A percentile compares a stretch with the other conserved stretches of the same genome.
Conservation (phyloP, 176 grass and related monocot genomes). For the Oryza nivara region DNA sequence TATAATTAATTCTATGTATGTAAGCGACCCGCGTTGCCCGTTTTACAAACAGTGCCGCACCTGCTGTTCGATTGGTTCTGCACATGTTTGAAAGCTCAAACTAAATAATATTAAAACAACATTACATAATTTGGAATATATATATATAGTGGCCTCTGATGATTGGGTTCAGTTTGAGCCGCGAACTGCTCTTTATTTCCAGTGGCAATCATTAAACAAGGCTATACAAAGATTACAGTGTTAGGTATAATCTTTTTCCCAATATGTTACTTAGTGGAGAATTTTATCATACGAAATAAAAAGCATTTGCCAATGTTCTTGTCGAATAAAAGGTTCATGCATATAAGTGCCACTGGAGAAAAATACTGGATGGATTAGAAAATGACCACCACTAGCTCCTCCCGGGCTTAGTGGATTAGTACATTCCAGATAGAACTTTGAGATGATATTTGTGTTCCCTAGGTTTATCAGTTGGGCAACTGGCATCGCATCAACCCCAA, state of each 20-base stretch:
- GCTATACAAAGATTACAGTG: background rate
- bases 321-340: background rate
- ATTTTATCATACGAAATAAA: conserved; percentile 19
- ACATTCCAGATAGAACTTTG: conserved; percentile 16
- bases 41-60: background rate
- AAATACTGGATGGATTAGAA: background rate
- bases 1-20: background rate
- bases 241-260: no score
- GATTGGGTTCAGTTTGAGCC: conserved; percentile 12
- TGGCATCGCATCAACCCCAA: conserved; percentile 22
- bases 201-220: background rate
- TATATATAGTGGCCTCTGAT: background rate
- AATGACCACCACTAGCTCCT: conserved; percentile 14
- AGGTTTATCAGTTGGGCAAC: background rate
- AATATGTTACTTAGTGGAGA: background rate
- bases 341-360: background rate
- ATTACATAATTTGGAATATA: background rate
- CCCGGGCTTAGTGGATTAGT: conserved; percentile 10
- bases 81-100: background rate
- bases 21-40: no score
- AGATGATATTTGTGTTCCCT: conserved; percentile 17
- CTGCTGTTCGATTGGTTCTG: background rate
- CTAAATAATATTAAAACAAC: background rate
- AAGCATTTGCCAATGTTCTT: background rate
- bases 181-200: background rate